Evolutionary conservation across 192 early-diverging fungal species (phyloP).

Genomic region (Coemansia sp.): DNA sequence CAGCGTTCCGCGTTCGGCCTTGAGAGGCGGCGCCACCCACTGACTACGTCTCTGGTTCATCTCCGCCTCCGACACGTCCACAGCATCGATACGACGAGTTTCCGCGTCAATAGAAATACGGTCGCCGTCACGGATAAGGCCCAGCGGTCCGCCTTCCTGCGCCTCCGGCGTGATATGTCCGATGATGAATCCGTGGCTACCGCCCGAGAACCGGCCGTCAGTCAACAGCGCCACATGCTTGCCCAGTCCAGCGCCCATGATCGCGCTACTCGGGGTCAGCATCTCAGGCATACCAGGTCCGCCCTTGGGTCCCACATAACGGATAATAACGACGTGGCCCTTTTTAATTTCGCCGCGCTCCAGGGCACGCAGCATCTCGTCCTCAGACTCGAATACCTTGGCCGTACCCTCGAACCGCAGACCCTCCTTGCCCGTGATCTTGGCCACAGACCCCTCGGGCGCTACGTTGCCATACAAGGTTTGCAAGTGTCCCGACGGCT

Average conservation of each 20-base stretch:
- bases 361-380: slow-evolving; percentile 87
- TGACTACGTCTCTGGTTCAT: slow-evolving; percentile 65
- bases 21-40: slow-evolving; percentile 88
- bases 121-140: slow-evolving; percentile 89
- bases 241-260: slow-evolving; percentile 99
- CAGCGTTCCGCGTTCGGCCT: slow-evolving; percentile 86
- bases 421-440: slow-evolving; percentile 99
- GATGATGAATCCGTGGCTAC: slow-evolving; percentile 98
- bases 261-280: slow-evolving; percentile 96
- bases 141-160: slow-evolving; percentile 95
- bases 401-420: slow-evolving; percentile 86
- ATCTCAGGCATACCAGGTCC: slow-evolving; percentile 99
- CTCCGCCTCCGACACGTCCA: slow-evolving; percentile 78
- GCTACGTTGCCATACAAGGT: slow-evolving; percentile 94
- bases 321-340: slow-evolving; percentile 93
- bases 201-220: slow-evolving; percentile 99
- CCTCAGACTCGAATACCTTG: slow-evolving; percentile 90
- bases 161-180: slow-evolving; percentile 99
- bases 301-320: slow-evolving; percentile 98
- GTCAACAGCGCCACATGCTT: slow-evolving; percentile 97
- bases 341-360: slow-evolving; percentile 87
- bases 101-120: slow-evolving; percentile 87
- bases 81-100: slow-evolving; percentile 70
- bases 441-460: slow-evolving; percentile 95
- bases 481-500: slow-evolving; percentile 92